Evolutionary conservation across 805 yeast genomes (phyloP).

Genomic region (Yarrowia osloensis): DNA sequence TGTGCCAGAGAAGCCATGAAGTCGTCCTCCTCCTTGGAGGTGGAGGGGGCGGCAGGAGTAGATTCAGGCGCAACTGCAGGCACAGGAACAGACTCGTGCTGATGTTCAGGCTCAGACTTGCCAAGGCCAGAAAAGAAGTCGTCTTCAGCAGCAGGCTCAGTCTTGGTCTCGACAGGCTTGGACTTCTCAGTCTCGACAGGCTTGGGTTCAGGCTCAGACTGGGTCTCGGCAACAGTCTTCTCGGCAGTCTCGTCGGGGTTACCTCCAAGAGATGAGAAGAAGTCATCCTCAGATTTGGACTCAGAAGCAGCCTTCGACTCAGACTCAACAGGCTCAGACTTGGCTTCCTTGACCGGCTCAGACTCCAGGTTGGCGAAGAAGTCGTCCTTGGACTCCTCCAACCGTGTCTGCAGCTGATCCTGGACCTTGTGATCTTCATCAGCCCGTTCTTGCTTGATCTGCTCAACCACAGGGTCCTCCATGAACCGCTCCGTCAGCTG

Average conservation of each 20-base stretch:
- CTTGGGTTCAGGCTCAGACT: constrained; percentile 4
- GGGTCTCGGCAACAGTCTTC: not conserved
- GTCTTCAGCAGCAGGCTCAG: constrained; percentile 9
- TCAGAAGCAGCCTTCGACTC: not conserved
- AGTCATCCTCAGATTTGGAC: constrained; percentile 30
- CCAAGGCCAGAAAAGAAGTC: constrained; percentile 30
- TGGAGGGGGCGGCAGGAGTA: constrained; percentile 9
- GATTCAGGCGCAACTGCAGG: constrained; percentile 27
- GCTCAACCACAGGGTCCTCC: constrained; percentile 25
- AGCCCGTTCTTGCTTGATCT: not conserved
- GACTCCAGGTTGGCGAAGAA: not conserved
- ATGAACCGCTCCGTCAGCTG: not conserved
- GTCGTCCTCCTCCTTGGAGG: constrained; percentile 7
- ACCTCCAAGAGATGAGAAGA: constrained; percentile 22
- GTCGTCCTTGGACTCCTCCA: not conserved
- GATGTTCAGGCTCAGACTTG: not conserved
- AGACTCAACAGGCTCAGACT: not conserved
- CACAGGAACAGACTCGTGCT: not conserved
- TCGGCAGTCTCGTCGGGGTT: not conserved
- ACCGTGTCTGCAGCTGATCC: not conserved
- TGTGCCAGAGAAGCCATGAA: constrained; percentile 13
- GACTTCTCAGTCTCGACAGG: not conserved
- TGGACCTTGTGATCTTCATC: not conserved
- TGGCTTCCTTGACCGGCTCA: not conserved
- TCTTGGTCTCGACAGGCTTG: not conserved